These are phyloP conservation scores for Diutina neorugosa DNA, from an alignment of 1,139 yeast genomes.

Conservation along the genomic window DNA sequence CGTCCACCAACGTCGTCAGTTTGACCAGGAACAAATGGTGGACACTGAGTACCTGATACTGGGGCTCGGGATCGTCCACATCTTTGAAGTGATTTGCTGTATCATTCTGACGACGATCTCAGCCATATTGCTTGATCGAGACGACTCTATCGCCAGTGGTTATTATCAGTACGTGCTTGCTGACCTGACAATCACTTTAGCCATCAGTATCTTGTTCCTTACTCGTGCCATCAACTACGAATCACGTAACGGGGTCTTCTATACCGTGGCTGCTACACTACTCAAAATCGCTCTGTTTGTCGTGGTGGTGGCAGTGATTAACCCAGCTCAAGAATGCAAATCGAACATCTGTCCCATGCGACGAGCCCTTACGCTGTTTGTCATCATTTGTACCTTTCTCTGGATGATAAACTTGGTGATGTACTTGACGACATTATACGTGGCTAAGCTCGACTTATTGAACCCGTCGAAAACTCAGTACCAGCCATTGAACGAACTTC, in stretches of 20 bases:
- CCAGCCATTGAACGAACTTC: background rate
- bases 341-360: conserved; percentile 20
- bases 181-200: conserved; percentile 22
- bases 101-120: conserved; percentile 21
- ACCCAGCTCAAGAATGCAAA: conserved; percentile 15
- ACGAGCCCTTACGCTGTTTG: conserved; percentile 26
- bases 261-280: conserved; percentile 23
- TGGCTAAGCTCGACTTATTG: conserved; percentile 18
- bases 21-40: conserved; percentile 5
- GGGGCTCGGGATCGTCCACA: conserved; percentile 20
- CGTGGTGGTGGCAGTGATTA: conserved; percentile 17
- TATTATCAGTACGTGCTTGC: conserved; percentile 29
- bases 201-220: conserved; percentile 23
- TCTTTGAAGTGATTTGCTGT: conserved; percentile 23
- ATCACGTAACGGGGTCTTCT: conserved; percentile 30
- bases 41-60: conserved; percentile 16
- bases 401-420: conserved; percentile 29
- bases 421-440: conserved; percentile 29
- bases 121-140: conserved; percentile 16
- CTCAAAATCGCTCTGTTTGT: conserved; percentile 23
- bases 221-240: conserved; percentile 27
- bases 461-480: background rate
- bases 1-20: background rate
- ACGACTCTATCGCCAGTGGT: conserved; percentile 13
- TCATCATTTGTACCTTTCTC: conserved; percentile 26